Evolutionary conservation across 2,329 filamentous ascomycete genomes (phyloP), one percentile per base, ranked within the genome.

Genomic region (Ambrosiella cleistominuta): DNA sequence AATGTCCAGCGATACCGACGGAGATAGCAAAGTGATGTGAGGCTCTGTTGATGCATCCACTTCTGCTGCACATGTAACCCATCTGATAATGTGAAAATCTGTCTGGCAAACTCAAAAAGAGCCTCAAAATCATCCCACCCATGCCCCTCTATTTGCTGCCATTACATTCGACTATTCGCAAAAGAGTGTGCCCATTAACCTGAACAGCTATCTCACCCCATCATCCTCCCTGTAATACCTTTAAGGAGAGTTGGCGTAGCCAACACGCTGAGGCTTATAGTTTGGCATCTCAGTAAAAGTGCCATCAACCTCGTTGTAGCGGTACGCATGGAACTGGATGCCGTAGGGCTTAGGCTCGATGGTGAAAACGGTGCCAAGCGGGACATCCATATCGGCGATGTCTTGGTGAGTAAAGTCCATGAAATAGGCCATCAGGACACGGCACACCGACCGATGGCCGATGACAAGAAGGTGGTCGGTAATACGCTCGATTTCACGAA

Each of bases 331-430:
- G 73, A 97, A 96, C 61, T 95, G 91, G 60, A 96, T 90, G 12
- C 93, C 93, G 64, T 98, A 98, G 0, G 93, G 93, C 75, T 96
- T 96, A 39, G 93, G 93, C 70, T 98, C 91, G 53, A 98, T 85
- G 64, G 89, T 87, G 69, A 95, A 98, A 7, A 96, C 76, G 75
- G 95, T 90, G 15, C 93, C 93, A 54, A 98, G 74, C 0, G 93
- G 93, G 51, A 96, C 87, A 66, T 97, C 91, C 62, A 98, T 79
- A 65, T 96, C 88, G 11, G 93, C 91, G 61, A 98, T 94, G 66
- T 95, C 86, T 62, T 95, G 84, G 40, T 90, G 78, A 54, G 86
- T 89, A 57, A 97, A 75, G 60, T 95, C 90, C 74, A 93, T 89
- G 71, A 98, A 98, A 70, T 98, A 98, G 1, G 91, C 90, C 70